Base-by-base conservation (phyloP, 208 protist genomes). In the Plasmodiophora brassicae region DNA sequence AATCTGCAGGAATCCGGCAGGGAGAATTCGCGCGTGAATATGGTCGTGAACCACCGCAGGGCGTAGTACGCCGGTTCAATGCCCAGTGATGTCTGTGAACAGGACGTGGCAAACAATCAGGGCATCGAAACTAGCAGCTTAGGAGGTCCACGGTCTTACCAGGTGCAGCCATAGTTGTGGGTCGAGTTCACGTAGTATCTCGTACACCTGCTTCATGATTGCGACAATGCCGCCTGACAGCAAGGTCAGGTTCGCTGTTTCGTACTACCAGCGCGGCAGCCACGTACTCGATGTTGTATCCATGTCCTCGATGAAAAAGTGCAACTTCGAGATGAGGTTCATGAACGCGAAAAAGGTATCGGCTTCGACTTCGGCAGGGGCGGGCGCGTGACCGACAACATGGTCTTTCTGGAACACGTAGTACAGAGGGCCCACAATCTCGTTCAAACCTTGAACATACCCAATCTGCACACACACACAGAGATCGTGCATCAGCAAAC, bases 291-390 rank as follows among this genome's bases (percentile, higher is more conserved):
- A 38, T 44, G 65, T 36, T 5, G 65, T 44, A 78, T 78, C 65
- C 65, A 78, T 78, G n/a, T 78, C 65, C 41, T 78, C 65, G 65
- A 78, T 78, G n/a, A 44, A 78, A 38, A 78, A 78, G 41, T 78
- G 65, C n/a, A 78, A 38, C n/a, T 78, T 5, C 5, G 65, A 78
- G 65, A 78, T 32, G 14, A 78, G n/a, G n/a, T 78, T 78, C 65
- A 78, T 78, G n/a, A 78, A 78, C 10, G 32, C 20, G 65, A 38
- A 78, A 78, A 78, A 78, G n/a, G 65, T 78, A 5, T 38, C 5
- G n/a, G 65, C 14, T 78, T 78, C 65, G 5, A 78, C n/a, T 38
- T 57, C 50, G 50, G 20, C 10, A 38, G 65, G 20, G 10, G n/a
- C 32, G 32, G 65, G 65, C 32, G 41, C n/a, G 5, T 32, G 5